These are phyloP conservation scores for Pichia kluyveri DNA, from an alignment of 805 yeast species.

Conservation along the genomic window DNA sequence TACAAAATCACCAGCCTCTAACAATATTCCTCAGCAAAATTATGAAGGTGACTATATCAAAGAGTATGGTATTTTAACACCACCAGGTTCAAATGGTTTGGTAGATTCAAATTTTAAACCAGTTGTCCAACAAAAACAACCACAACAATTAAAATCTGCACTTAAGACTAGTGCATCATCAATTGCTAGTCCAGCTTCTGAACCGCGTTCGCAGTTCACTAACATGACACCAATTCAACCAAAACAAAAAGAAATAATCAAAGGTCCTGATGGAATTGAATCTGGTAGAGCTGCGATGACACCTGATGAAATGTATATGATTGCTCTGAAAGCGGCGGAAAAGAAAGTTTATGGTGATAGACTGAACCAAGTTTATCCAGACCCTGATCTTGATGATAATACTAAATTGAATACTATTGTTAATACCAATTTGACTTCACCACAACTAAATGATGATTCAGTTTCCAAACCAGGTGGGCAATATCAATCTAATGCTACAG, in stretches of 20 bases:
- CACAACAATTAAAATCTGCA: constrained; percentile 2
- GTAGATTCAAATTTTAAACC: too few species aligned
- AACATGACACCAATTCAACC: not conserved
- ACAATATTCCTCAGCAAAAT: not conserved
- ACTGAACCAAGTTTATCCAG: not conserved
- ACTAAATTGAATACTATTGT: constrained; percentile 20
- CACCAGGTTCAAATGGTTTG: not conserved
- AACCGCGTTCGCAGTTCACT: not conserved
- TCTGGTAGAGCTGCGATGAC: constrained; percentile 15
- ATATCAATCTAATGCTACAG: constrained; percentile 22
- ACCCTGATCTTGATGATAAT: constrained; percentile 14
- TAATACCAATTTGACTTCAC: constrained; percentile 11
- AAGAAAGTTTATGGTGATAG: constrained; percentile 44
- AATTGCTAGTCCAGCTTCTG: constrained; percentile 1
- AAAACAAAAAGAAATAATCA: not conserved
- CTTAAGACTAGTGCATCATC: constrained; percentile 6
- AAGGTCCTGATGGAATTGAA: not conserved
- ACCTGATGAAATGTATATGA: constrained; percentile 44
- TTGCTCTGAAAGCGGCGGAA: constrained; percentile 48
- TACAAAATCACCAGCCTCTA: not conserved
- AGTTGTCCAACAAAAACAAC: not conserved
- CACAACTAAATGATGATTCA: not conserved
- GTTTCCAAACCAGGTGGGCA: constrained; percentile 1
- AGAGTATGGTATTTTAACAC: not conserved
- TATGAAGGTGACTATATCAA: not conserved